Conservation (phyloP, 129 eudicot genomes). For the Tagetes patula region DNA sequence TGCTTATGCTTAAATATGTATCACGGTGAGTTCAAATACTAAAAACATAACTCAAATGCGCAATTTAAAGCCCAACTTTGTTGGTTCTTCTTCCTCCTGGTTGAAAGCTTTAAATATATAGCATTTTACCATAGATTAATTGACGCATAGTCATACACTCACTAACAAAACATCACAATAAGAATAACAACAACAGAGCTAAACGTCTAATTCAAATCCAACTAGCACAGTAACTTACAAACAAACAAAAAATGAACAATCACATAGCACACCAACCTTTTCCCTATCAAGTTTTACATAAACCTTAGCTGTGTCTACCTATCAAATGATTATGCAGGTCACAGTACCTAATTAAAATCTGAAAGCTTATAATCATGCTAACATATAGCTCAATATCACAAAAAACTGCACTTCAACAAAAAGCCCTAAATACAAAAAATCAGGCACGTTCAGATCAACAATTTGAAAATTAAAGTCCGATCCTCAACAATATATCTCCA, state of each 20-base stretch:
- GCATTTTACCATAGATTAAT: conserved; percentile 1
- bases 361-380: not conserved
- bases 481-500: conserved; percentile 7
- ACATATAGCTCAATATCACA: not conserved
- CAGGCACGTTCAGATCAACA: conserved; percentile 6
- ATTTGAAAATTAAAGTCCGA: not conserved
- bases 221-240: not conserved
- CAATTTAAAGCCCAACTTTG: not conserved
- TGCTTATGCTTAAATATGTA: not conserved
- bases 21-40: not conserved
- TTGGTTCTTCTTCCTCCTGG: not conserved
- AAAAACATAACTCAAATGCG: conserved; percentile 5
- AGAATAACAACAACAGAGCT: not conserved
- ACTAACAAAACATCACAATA: not conserved
- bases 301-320: conserved; percentile 1
- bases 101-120: not conserved
- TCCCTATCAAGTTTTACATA: not conserved
- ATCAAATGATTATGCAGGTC: not conserved
- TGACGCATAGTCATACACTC: not conserved
- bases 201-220: not conserved
- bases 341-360: not conserved
- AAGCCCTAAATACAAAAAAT: not conserved
- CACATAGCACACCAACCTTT: not conserved
- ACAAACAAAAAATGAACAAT: not conserved
- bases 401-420: not conserved